Conservation (phyloP, 345 rosid species). For the Xanthoceras sorbifolium region DNA sequence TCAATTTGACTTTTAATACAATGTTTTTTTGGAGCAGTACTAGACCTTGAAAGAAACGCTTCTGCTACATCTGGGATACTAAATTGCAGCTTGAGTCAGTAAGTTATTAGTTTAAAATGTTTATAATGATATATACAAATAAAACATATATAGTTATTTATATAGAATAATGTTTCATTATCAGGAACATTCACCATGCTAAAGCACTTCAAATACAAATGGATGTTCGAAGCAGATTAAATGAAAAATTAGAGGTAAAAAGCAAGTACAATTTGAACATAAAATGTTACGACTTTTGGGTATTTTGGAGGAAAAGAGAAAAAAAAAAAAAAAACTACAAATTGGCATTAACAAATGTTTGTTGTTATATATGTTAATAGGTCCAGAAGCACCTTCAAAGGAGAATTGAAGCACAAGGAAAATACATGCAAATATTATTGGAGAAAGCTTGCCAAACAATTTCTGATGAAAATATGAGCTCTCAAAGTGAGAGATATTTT, state of each 20-base stretch:
- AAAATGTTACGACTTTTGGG: neutral
- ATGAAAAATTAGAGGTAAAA: constrained; percentile 37
- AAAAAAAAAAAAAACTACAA: no score
- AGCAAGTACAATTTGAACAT: neutral
- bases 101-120: neutral
- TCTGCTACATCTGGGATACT: neutral
- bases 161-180: neutral
- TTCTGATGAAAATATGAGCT: constrained; percentile 3
- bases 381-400: constrained; percentile 45
- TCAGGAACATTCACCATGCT: constrained; percentile 19
- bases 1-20: neutral
- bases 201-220: constrained; percentile 36
- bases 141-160: no score
- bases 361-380: constrained; percentile 6
- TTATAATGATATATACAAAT: neutral
- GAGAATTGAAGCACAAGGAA: constrained; percentile 48
- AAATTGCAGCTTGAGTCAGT: neutral
- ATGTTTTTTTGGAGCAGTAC: neutral
- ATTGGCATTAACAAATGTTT: neutral
- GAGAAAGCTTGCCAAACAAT: constrained; percentile 43
- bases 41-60: neutral
- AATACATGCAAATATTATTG: constrained; percentile 35
- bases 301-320: neutral
- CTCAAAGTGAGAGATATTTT: neutral
- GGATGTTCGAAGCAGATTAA: constrained; percentile 34